Evolutionary conservation across 2,329 filamentous ascomycete genomes (phyloP), one percentile per base, ranked within the genome.

Genomic region (Thermothelomyces thermophilus): DNA sequence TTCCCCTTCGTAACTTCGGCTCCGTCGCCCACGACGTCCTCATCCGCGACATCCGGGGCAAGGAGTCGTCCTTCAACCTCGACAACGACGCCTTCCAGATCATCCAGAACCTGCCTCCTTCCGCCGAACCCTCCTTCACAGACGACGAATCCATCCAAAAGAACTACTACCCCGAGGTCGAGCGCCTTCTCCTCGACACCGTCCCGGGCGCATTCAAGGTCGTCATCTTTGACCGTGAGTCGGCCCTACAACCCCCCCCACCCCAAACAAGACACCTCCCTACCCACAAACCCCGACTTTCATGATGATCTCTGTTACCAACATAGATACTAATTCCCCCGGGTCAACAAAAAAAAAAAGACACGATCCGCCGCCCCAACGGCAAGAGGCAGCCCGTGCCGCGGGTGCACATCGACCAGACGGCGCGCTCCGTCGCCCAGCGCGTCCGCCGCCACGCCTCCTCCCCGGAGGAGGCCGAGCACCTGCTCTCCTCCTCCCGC

Each of bases 161-260:
- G 1, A 75, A 81, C 47, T 96, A 95, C 73, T 96, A 96, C 70
- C 85, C 88, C 0, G 89, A 95, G 64, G 79, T 95, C 8, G 84
- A 90, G 68, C 66, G 75, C 42, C 70, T 95, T 22, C 71, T 96
- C 0, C 70, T 90, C 2, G 70, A 79, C 13, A 67, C 80, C 50
- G 73, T 94, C 14, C 82, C 84, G 0, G 86, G 84, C 46, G 76
- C 79, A 22, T 74, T 78, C 50, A 74, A 76, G 4, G 73, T 95
- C 26, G 72, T 87, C 58, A 71, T 95, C 63, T 95, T 95, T 69
- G 89, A 95, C 72, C 87, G 49, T 51, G 39, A 13, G 48, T 35
- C 19, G 9, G 6, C 7, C 13, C 16, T 31, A n/a, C n/a, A n/a
- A n/a, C n/a, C n/a, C n/a, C n/a, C n/a, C n/a, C n/a, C n/a, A n/a